Evolutionary conservation across 2,329 filamentous ascomycete genomes (phyloP), one percentile per base, ranked within the genome.

Genomic region (Epichloe scottii): DNA sequence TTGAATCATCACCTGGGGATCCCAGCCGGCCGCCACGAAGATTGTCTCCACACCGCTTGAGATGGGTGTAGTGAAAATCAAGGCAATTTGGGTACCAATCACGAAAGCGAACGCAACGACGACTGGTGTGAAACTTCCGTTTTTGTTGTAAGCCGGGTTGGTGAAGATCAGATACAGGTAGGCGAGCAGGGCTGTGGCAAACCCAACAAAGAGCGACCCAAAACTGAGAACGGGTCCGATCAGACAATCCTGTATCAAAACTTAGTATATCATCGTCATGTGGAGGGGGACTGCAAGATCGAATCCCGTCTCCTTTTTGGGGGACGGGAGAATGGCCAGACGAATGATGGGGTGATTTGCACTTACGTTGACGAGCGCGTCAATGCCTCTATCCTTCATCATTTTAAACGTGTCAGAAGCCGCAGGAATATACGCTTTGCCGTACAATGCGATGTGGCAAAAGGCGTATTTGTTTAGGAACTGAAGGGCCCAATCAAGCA

Each of bases 401-500:
- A 95, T 87, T 53, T 62, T 81, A 87, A 89, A 95, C 0, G 89
- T 95, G 59, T 88, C 87, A 69, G 94, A 95, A 37, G 90, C 89
- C 0, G 89, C 87, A 1, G 81, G 75, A 50, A 96, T 78, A 63
- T 96, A 97, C 1, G 85, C 71, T 66, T 94, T 94, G 17, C 91
- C 91, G 63, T 96, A 96, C 0, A 96, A 74, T 0, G 91, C 89
- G 62, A 97, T 95, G 63, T 96, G 89, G 33, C 83, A 89, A 68
- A 94, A 95, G 1, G 89, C 89, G 59, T 94, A 95, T 59, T 89
- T 82, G 69, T 97, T 97, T 69, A 95, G 75, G 61, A 95, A 93
- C 56, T 89, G 76, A 1, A 93, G 81, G 0, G 84, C 84, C 89
- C 91, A 96, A 58, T 95, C 81, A 15, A 54, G 46, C 2, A 95